Conservation (phyloP, 179 eudicot species). For the Monotropa hypopitys region DNA sequence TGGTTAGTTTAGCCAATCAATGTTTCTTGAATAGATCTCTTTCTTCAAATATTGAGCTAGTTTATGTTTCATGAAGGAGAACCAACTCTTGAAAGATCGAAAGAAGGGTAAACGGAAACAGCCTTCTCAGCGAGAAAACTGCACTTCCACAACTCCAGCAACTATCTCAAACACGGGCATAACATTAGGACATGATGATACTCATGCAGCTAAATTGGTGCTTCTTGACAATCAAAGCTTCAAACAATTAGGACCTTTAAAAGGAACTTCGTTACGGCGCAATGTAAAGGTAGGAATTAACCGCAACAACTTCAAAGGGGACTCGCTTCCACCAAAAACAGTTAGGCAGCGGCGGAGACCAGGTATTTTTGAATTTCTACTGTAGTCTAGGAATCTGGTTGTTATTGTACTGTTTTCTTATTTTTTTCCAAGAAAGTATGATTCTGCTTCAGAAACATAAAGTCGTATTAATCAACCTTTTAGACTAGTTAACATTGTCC, state of each 20-base stretch:
- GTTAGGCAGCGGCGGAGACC: conserved; percentile 50
- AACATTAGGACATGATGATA: conserved; percentile 32
- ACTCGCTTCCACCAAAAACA: conserved; percentile 35
- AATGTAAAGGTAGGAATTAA: conserved; percentile 34
- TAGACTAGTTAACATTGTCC: background rate
- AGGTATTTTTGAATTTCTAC: conserved; percentile 27
- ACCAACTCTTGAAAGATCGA: conserved; percentile 80
- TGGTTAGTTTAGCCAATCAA: conserved; percentile 52
- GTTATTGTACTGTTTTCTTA: background rate
- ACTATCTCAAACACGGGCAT: conserved; percentile 39
- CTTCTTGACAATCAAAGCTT: conserved; percentile 48
- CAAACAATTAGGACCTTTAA: conserved; percentile 47
- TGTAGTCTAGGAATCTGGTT: background rate
- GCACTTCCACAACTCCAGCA: conserved; percentile 27
- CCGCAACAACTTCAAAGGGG: conserved; percentile 47
- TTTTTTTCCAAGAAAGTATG: background rate
- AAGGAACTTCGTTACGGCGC: conserved; percentile 47
- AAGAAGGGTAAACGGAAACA: conserved; percentile 56
- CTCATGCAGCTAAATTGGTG: conserved; percentile 38
- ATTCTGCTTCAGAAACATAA: background rate
- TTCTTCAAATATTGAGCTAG: conserved; percentile 11
- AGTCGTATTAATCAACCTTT: background rate
- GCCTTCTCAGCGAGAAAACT: conserved; percentile 46
- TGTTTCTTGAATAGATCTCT: background rate
- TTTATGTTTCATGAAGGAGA: conserved; percentile 45